Base-by-base conservation (phyloP, 768 basidiomycete species). In the Serpula lacrymans region DNA sequence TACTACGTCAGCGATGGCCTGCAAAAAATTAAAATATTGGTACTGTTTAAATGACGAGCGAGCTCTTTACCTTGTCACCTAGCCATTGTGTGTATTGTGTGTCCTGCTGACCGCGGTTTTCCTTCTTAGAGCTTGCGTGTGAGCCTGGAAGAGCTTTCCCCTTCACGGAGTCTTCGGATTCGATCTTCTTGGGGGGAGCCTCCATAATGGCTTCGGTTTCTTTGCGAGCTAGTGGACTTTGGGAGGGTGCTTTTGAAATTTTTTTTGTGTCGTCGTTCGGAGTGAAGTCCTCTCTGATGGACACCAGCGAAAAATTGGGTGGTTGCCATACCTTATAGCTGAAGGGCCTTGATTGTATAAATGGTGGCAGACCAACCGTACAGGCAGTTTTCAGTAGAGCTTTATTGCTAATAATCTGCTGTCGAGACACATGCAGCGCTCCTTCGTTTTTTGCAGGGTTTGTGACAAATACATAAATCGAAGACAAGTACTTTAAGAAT, bases 1-100 rank as follows among this genome's bases (percentile, higher is more conserved):
- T 7, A 78, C 76, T 30, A 90, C 85, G 61, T 93, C 90, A 35
- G 90, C 89, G 21, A 90, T 70, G 16, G 80, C 78, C 89, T 91
- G 23, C 18, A 39, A 14, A 52, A 13, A 27, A n/a, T 27, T 13
- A 42, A 50, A 13, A 38, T 45, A 35, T 60, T 39, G 56, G 35
- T n/a, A n/a, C 7, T 45, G 18, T 37, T 30, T 36, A 33, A 23
- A 35, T 5, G 39, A 30, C 35, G 42, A 34, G 23, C 28, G 37
- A 25, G 12, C 25, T 20, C 26, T 20, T 26, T 47, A 85, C 88
- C 79, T 91, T 91, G 64, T 90, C 86, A 32, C 84, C 88, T 4
- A 90, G 58, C 73, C 75, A 78, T 35, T 78, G 77, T 8, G 26
- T 16, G 72, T 2, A 44, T 47, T 17, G 48, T 36, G 60, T 68